A percentile compares a stretch with the other conserved stretches of the same genome.
phyloP scores from a whole-genome alignment of 2,329 filamentous ascomycete genomes.

The Aspergillus pseudoglaucus region DNA sequence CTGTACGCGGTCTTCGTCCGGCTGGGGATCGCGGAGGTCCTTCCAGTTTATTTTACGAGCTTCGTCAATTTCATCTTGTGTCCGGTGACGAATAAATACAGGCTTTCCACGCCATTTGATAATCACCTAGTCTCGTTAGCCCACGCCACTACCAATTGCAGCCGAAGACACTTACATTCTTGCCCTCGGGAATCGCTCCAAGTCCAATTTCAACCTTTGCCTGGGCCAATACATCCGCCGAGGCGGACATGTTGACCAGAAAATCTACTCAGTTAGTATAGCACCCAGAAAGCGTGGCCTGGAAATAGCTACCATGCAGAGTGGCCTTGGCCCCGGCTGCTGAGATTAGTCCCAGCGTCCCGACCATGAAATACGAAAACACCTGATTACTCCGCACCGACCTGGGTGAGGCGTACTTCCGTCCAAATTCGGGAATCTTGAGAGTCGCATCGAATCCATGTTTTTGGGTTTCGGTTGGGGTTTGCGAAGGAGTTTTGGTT shows the following conservation, averaged over 20 bases:
- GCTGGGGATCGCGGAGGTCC: constrained; percentile 80
- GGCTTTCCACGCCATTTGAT: constrained; percentile 99
- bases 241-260: constrained; percentile 99
- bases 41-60: constrained; percentile 82
- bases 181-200: constrained; percentile 88
- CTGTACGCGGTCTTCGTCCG: constrained; percentile 89
- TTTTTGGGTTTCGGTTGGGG: background rate
- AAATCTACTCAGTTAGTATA: constrained; percentile 64
- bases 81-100: constrained; percentile 99
- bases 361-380: constrained; percentile 98
- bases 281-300: background rate
- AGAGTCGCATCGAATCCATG: constrained; percentile 42
- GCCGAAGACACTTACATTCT: constrained; percentile 67
- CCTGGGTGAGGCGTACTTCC: constrained; percentile 69
- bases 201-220: constrained; percentile 99
- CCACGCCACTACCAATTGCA: background rate
- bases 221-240: constrained; percentile 95
- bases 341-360: constrained; percentile 82
- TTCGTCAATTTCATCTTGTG: constrained; percentile 84
- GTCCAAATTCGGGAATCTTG: constrained; percentile 78
- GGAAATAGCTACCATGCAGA: constrained; percentile 74
- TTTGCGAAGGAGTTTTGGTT: background rate
- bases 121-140: constrained; percentile 63
- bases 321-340: constrained; percentile 96
- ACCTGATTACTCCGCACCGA: constrained; percentile 69